Evolutionary conservation across 768 basidiomycete species (phyloP).

Genomic region (Tubosaeta sp.): DNA sequence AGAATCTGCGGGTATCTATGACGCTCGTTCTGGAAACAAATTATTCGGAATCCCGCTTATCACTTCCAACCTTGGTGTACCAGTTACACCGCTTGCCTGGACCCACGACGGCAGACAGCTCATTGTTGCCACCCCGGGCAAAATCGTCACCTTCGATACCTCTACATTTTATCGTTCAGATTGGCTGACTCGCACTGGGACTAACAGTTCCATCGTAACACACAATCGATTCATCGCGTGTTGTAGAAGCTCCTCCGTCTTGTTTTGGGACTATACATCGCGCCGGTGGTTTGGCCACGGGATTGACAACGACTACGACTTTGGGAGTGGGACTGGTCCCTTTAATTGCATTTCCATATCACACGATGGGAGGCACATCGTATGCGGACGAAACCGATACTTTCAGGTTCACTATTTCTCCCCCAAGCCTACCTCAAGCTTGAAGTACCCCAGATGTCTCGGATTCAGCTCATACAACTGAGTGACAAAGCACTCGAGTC

Average conservation of each 20-base stretch:
- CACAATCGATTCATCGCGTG: not conserved
- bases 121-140: not conserved
- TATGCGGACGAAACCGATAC: not conserved
- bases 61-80: not conserved
- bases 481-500: not conserved
- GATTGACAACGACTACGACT: too few species aligned
- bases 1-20: not conserved
- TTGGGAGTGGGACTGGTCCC: too few species aligned
- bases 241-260: conserved; percentile 1
- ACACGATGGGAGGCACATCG: conserved; percentile 5
- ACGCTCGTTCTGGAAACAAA: not conserved
- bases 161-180: not conserved
- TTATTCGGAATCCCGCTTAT: not conserved
- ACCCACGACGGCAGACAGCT: not conserved
- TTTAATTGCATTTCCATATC: conserved; percentile 2
- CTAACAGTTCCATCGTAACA: not conserved
- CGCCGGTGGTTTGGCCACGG: too few species aligned
- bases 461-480: not conserved
- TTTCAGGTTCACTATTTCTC: conserved; percentile 3
- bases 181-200: not conserved
- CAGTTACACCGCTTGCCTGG: not conserved
- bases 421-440: conserved; percentile 1
- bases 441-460: not conserved
- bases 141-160: not conserved
- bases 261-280: conserved; percentile 7